phyloP scores from a whole-genome alignment of 768 basidiomycete species.

The Suillus bovinus region DNA sequence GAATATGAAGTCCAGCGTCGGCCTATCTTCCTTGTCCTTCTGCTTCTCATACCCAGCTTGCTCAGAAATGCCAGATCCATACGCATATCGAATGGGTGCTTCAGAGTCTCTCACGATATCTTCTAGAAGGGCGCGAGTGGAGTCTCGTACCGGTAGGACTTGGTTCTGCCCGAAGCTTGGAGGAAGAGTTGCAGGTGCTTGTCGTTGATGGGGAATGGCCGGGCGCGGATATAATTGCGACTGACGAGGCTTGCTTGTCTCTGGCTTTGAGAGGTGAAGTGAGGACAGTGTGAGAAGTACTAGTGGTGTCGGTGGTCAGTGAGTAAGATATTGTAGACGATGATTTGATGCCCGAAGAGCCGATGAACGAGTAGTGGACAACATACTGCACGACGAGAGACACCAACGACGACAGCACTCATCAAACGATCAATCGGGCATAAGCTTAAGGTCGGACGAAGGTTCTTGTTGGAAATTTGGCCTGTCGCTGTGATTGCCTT shows the following conservation, averaged over 20 bases:
- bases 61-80: slow-evolving; percentile 94
- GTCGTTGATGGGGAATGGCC: slow-evolving; percentile 23
- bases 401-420: not conserved
- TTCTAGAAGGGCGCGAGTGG: slow-evolving; percentile 79
- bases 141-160: slow-evolving; percentile 74
- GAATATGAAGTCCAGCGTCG: slow-evolving; percentile 97
- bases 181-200: slow-evolving; percentile 56
- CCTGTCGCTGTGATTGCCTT: too few relatives aligned
- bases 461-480: too few relatives aligned
- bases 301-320: slow-evolving; percentile 29
- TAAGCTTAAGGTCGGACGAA: not conserved
- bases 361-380: slow-evolving; percentile 19
- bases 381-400: slow-evolving; percentile 22
- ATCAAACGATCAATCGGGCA: not conserved
- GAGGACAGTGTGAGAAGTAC: slow-evolving; percentile 24
- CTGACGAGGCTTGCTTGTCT: slow-evolving; percentile 30
- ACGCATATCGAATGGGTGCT: slow-evolving; percentile 94
- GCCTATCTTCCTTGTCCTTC: slow-evolving; percentile 40
- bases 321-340: slow-evolving; percentile 19
- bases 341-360: slow-evolving; percentile 15
- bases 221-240: slow-evolving; percentile 46
- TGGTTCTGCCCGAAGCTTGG: slow-evolving; percentile 81
- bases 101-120: slow-evolving; percentile 78
- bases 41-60: slow-evolving; percentile 72
- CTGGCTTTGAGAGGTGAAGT: slow-evolving; percentile 31